Conservation (phyloP, 805 yeast species). For the Suhomyces kilbournensis region DNA sequence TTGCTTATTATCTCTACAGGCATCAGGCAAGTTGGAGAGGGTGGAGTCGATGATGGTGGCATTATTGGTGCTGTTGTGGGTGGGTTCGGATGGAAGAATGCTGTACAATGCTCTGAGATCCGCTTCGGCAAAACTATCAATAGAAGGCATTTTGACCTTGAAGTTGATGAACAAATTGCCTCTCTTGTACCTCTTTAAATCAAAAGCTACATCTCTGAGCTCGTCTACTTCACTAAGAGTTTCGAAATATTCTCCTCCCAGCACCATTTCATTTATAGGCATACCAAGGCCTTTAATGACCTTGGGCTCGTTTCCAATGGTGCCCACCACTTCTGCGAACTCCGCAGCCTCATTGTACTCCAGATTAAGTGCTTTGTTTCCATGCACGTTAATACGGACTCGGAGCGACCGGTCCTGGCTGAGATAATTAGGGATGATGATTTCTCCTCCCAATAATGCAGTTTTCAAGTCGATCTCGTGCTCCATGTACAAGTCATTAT, state of each 20-base stretch:
- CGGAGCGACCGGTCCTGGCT: conserved; percentile 30
- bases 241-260: conserved; percentile 26
- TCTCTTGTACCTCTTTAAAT: conserved; percentile 18
- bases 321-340: conserved; percentile 51
- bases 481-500: conserved; percentile 43
- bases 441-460: conserved; percentile 55
- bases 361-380: conserved; percentile 15
- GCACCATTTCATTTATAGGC: conserved; percentile 45
- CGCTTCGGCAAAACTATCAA: conserved; percentile 23
- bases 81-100: conserved; percentile 16
- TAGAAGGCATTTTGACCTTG: conserved; percentile 33
- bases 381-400: conserved; percentile 36
- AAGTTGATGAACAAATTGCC: conserved; percentile 42
- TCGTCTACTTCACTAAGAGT: conserved; percentile 13
- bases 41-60: neutral
- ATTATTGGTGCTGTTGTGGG: neutral
- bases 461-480: conserved; percentile 50
- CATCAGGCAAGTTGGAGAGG: neutral
- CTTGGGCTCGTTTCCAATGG: conserved; percentile 48
- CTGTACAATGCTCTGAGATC: conserved; percentile 18
- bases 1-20: neutral
- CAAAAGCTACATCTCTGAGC: conserved; percentile 16
- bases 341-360: conserved; percentile 12
- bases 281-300: conserved; percentile 54
- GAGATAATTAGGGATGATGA: conserved; percentile 33